Conservation (phyloP, 2,329 filamentous ascomycete species). For the Epichloe glyceriae region DNA sequence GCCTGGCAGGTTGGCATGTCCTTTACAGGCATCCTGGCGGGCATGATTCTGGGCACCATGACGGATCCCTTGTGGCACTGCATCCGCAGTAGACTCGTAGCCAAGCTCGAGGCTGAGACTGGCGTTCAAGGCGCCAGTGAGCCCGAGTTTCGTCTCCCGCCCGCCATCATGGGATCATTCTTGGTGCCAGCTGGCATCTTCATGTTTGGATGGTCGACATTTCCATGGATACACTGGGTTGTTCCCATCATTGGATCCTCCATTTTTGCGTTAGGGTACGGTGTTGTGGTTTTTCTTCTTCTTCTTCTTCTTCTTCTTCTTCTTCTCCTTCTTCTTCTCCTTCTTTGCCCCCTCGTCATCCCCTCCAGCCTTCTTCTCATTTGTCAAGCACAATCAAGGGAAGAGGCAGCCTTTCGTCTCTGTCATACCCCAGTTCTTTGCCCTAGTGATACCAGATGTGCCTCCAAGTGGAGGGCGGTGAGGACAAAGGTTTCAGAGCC, state of each 20-base stretch:
- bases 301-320: neutral
- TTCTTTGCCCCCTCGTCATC: neutral
- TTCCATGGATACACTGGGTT: constrained; percentile 61
- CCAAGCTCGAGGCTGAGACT: constrained; percentile 35
- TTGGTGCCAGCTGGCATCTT: constrained; percentile 74
- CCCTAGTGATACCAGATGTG: too few relatives aligned
- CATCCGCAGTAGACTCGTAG: constrained; percentile 45
- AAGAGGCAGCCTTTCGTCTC: neutral
- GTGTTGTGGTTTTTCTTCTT: constrained; percentile 17
- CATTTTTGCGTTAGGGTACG: constrained; percentile 60
- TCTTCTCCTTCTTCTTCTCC: neutral
- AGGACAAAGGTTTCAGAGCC: neutral
- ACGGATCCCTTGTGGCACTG: constrained; percentile 55
- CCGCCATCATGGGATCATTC: constrained; percentile 60
- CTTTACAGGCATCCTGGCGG: constrained; percentile 59
- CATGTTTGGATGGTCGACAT: constrained; percentile 80
- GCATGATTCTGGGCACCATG: constrained; percentile 51
- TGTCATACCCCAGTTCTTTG: constrained; percentile 6
- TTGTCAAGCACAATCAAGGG: neutral
- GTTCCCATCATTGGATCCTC: constrained; percentile 59
- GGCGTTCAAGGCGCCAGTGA: constrained; percentile 49
- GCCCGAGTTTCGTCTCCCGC: constrained; percentile 76
- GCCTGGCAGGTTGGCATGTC: constrained; percentile 69
- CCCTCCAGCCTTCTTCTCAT: neutral
- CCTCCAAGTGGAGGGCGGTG: neutral